phyloP scores from a whole-genome alignment of 441 rosid genomes.

The Adansonia gregorii region DNA sequence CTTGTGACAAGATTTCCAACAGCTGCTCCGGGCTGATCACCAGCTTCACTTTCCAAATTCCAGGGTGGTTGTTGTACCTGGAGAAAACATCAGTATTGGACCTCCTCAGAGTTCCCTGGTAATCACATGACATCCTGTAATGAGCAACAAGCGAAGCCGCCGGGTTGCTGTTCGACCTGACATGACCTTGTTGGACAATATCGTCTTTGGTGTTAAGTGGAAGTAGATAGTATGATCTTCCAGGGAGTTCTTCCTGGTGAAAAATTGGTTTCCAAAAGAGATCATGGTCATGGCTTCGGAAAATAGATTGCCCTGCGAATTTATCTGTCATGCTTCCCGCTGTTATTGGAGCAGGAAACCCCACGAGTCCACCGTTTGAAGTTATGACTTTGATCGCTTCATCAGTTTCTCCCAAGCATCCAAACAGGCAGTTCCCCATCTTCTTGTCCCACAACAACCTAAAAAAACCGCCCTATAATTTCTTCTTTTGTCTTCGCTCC shows the following conservation, averaged over 20 bases:
- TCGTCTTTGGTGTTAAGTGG: conserved; percentile 38
- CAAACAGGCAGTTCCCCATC: conserved; percentile 85
- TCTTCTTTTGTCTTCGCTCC: neutral
- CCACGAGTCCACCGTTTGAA: conserved; percentile 62
- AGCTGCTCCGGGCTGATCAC: conserved; percentile 68
- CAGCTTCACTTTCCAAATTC: conserved; percentile 87
- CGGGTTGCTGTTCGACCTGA: conserved; percentile 63
- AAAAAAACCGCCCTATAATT: neutral
- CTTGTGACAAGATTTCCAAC: conserved; percentile 68
- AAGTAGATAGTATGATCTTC: conserved; percentile 63
- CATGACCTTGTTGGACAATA: conserved; percentile 50
- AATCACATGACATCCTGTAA: conserved; percentile 69
- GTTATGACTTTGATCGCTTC: conserved; percentile 55
- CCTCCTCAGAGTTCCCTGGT: conserved; percentile 55
- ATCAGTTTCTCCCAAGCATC: conserved; percentile 55
- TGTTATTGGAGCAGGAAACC: conserved; percentile 54
- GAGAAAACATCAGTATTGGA: conserved; percentile 65
- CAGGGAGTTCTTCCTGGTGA: conserved; percentile 50
- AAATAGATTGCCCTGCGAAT: conserved; percentile 62
- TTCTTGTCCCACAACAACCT: neutral
- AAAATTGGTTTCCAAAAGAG: conserved; percentile 58
- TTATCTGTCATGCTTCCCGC: conserved; percentile 57
- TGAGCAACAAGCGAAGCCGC: conserved; percentile 40
- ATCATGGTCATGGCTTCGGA: conserved; percentile 51
- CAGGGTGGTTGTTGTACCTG: conserved; percentile 33